Evolutionary conservation across 805 yeast genomes (phyloP).

Genomic region (Vanderwaltozyma polyspora): DNA sequence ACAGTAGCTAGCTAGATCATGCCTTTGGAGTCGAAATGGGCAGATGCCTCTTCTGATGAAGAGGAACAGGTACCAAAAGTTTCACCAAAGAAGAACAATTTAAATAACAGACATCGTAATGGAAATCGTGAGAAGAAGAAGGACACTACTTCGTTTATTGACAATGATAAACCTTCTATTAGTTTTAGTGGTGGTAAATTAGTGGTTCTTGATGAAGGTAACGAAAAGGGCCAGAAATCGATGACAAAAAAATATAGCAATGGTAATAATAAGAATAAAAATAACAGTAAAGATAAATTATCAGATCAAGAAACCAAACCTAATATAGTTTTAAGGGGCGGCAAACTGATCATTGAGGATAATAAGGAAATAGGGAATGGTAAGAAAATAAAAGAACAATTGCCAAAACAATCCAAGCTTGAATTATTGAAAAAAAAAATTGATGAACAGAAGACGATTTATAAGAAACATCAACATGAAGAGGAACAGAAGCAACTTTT

Average conservation of each 20-base stretch:
- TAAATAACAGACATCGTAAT: not conserved
- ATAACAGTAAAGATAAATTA: not conserved
- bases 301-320: not conserved
- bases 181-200: not conserved
- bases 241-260: not conserved
- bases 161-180: not conserved
- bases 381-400: no score
- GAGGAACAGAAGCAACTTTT: constrained; percentile 20
- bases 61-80: not conserved
- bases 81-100: not conserved
- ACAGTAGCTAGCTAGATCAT: no score
- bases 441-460: constrained; percentile 22
- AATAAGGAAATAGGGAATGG: not conserved
- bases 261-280: not conserved
- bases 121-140: not conserved
- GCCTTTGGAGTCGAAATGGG: constrained; percentile 23
- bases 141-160: not conserved
- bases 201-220: not conserved
- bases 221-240: not conserved
- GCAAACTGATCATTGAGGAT: not conserved
- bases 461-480: constrained; percentile 15
- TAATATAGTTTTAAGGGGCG: not conserved
- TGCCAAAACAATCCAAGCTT: constrained; percentile 5
- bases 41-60: constrained; percentile 12
- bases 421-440: constrained; percentile 20